Percentiles rank a stretch among this genome's conserved stretches.
Evolutionary conservation across 345 rosid species (phyloP).

Genomic region (Mercurialis annua): DNA sequence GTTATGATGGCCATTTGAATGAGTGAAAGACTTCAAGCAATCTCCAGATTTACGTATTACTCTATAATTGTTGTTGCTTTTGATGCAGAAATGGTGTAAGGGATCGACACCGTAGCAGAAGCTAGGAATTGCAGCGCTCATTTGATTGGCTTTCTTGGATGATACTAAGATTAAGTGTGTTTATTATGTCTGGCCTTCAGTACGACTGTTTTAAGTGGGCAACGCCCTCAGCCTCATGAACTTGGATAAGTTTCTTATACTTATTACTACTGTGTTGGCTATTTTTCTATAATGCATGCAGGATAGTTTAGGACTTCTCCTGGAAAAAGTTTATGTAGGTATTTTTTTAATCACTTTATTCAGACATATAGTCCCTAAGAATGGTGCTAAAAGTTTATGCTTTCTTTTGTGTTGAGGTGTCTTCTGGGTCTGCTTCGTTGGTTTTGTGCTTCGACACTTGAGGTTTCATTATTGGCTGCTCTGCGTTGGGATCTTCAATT

Average conservation of each 20-base stretch:
- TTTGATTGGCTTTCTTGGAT: slow-evolving; percentile 20
- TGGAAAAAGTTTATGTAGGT: slow-evolving; percentile 26
- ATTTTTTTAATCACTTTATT: slow-evolving; percentile 33
- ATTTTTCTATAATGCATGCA: slow-evolving; percentile 35
- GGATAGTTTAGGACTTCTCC: slow-evolving; percentile 31
- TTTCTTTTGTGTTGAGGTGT: slow-evolving; percentile 84
- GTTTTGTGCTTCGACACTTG: slow-evolving; percentile 81
- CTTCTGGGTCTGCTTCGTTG: slow-evolving; percentile 84
- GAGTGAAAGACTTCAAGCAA: neutral
- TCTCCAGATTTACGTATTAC: neutral
- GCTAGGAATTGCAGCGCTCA: slow-evolving; percentile 43
- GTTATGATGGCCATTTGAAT: neutral
- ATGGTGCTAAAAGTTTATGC: slow-evolving; percentile 54
- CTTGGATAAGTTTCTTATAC: slow-evolving; percentile 71
- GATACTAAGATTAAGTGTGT: slow-evolving; percentile 47
- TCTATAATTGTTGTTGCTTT: neutral
- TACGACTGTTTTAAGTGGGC: slow-evolving; percentile 59
- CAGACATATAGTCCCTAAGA: slow-evolving; percentile 28
- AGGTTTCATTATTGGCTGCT: slow-evolving; percentile 54
- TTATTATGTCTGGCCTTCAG: slow-evolving; percentile 60
- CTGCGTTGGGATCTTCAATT: slow-evolving; percentile 67
- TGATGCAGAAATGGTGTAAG: slow-evolving; percentile 66
- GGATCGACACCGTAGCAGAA: slow-evolving; percentile 93
- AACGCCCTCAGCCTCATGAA: slow-evolving; percentile 51
- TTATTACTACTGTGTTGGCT: slow-evolving; percentile 52